Conservation (phyloP, 345 rosid species). For the Isatis tinctoria region DNA sequence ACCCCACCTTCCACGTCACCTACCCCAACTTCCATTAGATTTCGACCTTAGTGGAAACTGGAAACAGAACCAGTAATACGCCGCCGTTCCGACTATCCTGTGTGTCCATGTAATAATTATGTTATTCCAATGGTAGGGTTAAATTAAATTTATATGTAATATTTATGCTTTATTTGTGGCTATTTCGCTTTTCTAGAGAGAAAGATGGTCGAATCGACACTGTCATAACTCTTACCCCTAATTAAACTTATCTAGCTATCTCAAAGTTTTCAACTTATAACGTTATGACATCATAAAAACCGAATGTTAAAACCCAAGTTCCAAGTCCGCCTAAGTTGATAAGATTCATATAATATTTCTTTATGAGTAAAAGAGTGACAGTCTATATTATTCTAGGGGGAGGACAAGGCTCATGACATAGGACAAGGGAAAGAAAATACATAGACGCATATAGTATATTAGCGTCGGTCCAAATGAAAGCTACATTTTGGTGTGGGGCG, state of each 20-base stretch:
- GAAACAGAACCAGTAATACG: constrained; percentile 12
- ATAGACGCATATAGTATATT: not conserved
- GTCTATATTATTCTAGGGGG: constrained; percentile 20
- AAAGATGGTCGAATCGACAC: not conserved
- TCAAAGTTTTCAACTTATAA: not conserved
- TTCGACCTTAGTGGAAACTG: constrained; percentile 21
- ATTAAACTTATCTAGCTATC: not conserved
- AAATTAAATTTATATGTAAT: not conserved
- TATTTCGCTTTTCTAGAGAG: not conserved
- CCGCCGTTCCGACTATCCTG: not conserved
- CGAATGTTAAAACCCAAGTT: not conserved
- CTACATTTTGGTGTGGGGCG: constrained; percentile 39
- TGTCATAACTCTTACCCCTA: not conserved
- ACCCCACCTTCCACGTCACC: constrained; percentile 24
- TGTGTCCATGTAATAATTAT: constrained; percentile 14
- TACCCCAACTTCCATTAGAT: not conserved
- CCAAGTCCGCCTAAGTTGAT: not conserved
- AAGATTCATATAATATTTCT: not conserved
- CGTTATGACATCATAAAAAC: not conserved
- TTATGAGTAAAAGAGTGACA: constrained; percentile 21
- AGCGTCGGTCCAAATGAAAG: constrained; percentile 31
- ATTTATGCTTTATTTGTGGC: not conserved
- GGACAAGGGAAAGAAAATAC: constrained; percentile 24
- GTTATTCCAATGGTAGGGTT: constrained; percentile 13
- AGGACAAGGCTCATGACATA: constrained; percentile 33